Evolutionary conservation across 345 rosid species (phyloP), one percentile per base, ranked within the genome.

Genomic region (Rhizophora mangle): DNA sequence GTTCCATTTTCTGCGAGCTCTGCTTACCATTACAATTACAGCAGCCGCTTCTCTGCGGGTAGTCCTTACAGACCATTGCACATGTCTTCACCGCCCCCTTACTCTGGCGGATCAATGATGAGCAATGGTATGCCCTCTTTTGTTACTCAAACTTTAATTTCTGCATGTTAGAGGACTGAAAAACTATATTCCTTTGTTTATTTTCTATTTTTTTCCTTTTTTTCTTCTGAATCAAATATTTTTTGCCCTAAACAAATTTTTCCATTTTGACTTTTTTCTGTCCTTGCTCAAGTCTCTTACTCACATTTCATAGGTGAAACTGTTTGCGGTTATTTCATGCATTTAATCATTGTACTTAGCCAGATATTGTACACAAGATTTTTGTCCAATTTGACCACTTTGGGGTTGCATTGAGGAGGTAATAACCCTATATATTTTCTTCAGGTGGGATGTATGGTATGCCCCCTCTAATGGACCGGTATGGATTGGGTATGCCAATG

Each of bases 391-490:
- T 57, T 36, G 53, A 59, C 4, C 32, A 18, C 7, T 74, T 9
- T 0, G 7, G 27, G 49, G 15, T 27, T 66, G 8, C 47, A 34
- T 62, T 57, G 15, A 3, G 57, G n/a, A 21, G 54, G n/a, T 52
- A 52, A 70, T 75, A 34, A 26, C 19, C 10, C 49, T 57, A 65
- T 19, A 53, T 64, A 54, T 27, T 63, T 65, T 54, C 65, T 67
- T 24, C 78, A 91, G 98, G 91, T 69, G 88, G 88, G 31, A 86
- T 95, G 86, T 95, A 92, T 77, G 87, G 91, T 55, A 82, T 95
- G 78, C 96, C 97, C 51, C 94, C 98, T 49, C 67, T 92, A 64
- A 90, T 95, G 84, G 97, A 95, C 71, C 89, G 98, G 8, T 92
- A 85, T 65, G 97, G 98, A 69, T 82, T 95, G 78, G 85, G 85